Percentiles rank a stretch among this genome's conserved stretches.
phyloP scores from a whole-genome alignment of 495 filamentous ascomycete genomes.

The Tuber microsphaerosporum region DNA sequence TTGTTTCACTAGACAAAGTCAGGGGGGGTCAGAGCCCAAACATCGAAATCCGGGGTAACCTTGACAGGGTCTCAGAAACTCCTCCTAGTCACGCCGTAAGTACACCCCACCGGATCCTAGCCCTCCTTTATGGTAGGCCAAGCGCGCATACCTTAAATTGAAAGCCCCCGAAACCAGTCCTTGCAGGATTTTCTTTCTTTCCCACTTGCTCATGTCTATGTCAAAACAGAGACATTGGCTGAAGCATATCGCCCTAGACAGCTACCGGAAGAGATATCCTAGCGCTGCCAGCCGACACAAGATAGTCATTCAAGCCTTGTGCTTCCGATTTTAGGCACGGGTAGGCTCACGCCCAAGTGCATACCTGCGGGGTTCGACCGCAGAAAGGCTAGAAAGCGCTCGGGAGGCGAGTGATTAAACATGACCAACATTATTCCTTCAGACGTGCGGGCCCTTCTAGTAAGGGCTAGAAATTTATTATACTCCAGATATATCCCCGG shows the following conservation, averaged over 20 bases:
- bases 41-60: background rate
- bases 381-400: background rate
- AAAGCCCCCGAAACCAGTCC: background rate
- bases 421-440: background rate
- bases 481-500: background rate
- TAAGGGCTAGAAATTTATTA: background rate
- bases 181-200: background rate
- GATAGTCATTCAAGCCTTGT: background rate
- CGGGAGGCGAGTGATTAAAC: background rate
- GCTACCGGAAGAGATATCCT: background rate
- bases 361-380: background rate
- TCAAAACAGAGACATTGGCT: background rate
- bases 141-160: background rate
- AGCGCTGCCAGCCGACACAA: background rate
- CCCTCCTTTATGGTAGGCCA: background rate
- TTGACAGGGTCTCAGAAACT: background rate
- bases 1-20: background rate
- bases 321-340: background rate
- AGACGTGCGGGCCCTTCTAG: background rate
- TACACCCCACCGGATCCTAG: background rate
- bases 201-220: background rate
- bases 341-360: background rate
- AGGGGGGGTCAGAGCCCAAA: background rate
- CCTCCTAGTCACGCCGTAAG: background rate
- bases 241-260: background rate